Evolutionary conservation across 2,329 filamentous ascomycete species (phyloP).

Genomic region (Pseudogymnoascus sp.): DNA sequence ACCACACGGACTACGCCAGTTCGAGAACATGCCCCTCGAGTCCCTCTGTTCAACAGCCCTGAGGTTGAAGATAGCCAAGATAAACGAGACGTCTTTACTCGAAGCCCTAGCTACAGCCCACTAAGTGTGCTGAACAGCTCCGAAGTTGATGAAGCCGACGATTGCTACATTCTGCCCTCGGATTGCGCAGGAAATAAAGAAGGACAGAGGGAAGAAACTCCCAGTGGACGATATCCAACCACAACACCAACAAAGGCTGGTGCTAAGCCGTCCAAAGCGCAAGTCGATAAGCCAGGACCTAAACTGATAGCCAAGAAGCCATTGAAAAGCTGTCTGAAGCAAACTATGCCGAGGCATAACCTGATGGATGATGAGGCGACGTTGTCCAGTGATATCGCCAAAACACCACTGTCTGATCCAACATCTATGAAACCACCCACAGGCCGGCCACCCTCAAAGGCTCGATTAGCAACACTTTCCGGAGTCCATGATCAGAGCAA

Average conservation of each 20-base stretch:
- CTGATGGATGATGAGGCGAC: neutral
- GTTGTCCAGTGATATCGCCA: neutral
- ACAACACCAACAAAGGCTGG: neutral
- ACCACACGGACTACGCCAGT: neutral
- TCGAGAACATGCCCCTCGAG: too few relatives aligned
- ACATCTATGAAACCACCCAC: conserved; percentile 17
- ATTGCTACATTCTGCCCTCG: neutral
- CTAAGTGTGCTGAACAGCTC: neutral
- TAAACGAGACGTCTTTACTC: neutral
- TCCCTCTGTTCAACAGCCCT: neutral
- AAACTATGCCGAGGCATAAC: neutral
- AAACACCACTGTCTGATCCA: neutral
- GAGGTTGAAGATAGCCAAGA: conserved; percentile 1
- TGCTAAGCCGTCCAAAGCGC: neutral
- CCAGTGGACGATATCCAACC: neutral
- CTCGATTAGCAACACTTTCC: neutral
- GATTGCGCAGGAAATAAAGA: neutral
- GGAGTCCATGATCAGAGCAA: neutral
- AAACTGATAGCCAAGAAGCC: neutral
- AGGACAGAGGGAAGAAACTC: neutral
- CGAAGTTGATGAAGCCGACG: neutral
- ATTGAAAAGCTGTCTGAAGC: neutral
- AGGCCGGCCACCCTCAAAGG: conserved; percentile 13
- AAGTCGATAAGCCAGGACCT: neutral
- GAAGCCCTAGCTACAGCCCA: neutral